A percentile compares a stretch with the other conserved stretches of the same genome.
Evolutionary conservation across 257 asterid species (phyloP).

Genomic region (Knoxia roxburghii): DNA sequence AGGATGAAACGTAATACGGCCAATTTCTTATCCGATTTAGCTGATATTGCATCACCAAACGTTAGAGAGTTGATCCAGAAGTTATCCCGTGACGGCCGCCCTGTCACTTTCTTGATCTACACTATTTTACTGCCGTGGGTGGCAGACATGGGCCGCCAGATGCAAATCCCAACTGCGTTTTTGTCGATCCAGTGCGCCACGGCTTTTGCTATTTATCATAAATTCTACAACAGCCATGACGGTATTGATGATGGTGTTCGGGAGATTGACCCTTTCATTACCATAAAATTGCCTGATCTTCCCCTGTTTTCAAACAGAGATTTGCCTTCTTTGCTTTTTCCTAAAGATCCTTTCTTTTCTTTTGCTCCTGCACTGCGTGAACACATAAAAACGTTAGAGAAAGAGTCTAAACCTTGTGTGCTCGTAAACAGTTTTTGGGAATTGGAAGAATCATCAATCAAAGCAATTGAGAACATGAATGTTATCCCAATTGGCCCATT

Average conservation of each 20-base stretch:
- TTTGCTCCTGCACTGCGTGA: constrained; percentile 23
- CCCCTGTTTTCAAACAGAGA: constrained; percentile 35
- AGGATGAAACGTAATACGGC: not conserved
- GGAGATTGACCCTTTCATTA: constrained; percentile 7
- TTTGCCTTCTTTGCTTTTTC: constrained; percentile 39
- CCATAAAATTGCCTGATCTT: constrained; percentile 26
- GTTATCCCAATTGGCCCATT: constrained; percentile 48
- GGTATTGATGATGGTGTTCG: not conserved
- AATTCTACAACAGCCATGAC: constrained; percentile 22
- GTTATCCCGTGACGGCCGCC: constrained; percentile 8
- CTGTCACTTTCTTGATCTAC: constrained; percentile 26
- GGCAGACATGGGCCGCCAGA: constrained; percentile 35
- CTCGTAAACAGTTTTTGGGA: constrained; percentile 46
- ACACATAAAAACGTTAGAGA: constrained; percentile 38
- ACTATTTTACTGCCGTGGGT: constrained; percentile 48
- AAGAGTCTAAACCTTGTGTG: constrained; percentile 26
- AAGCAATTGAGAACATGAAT: constrained; percentile 19
- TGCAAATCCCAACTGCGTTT: constrained; percentile 41
- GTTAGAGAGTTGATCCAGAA: not conserved
- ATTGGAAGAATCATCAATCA: constrained; percentile 38
- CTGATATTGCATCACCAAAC: not conserved
- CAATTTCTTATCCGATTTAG: not conserved
- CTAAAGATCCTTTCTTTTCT: constrained; percentile 5
- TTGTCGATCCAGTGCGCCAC: constrained; percentile 50
- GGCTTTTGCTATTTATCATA: constrained; percentile 36